Percentiles rank a stretch among this genome's conserved stretches.
phyloP scores from a whole-genome alignment of 1,139 yeast species.

The Yamadazyma mexicana region DNA sequence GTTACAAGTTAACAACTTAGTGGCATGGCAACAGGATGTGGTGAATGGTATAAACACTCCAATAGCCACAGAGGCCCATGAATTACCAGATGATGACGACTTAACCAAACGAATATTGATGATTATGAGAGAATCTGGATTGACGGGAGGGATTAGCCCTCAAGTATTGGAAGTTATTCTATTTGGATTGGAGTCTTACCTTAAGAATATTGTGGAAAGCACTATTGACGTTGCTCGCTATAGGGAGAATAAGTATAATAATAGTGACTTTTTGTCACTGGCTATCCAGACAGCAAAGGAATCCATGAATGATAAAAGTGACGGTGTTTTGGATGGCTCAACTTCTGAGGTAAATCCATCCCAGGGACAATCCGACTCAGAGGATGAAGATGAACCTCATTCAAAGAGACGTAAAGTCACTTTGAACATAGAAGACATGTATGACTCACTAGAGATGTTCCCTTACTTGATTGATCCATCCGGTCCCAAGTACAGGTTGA shows the following conservation, averaged over 20 bases:
- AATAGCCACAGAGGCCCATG: conserved; percentile 72
- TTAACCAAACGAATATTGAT: conserved; percentile 74
- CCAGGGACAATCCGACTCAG: conserved; percentile 12
- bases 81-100: conserved; percentile 78
- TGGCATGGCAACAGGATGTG: conserved; percentile 92
- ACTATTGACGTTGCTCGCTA: conserved; percentile 72
- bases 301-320: conserved; percentile 11
- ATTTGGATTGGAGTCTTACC: conserved; percentile 76
- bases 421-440: conserved; percentile 64
- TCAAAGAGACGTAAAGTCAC: conserved; percentile 33
- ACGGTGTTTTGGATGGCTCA: not conserved
- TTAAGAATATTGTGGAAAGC: conserved; percentile 72
- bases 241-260: conserved; percentile 53
- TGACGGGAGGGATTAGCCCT: conserved; percentile 76
- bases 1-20: conserved; percentile 55
- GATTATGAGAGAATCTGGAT: conserved; percentile 86
- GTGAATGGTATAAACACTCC: conserved; percentile 87
- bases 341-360: not conserved
- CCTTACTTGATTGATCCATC: conserved; percentile 71
- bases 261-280: conserved; percentile 33
- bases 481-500: conserved; percentile 56
- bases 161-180: conserved; percentile 76
- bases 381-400: conserved; percentile 21
- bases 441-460: conserved; percentile 59
- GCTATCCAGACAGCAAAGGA: conserved; percentile 22